Conservation (phyloP, 2,329 filamentous ascomycete species). For the Sordariomycetes sp. region DNA sequence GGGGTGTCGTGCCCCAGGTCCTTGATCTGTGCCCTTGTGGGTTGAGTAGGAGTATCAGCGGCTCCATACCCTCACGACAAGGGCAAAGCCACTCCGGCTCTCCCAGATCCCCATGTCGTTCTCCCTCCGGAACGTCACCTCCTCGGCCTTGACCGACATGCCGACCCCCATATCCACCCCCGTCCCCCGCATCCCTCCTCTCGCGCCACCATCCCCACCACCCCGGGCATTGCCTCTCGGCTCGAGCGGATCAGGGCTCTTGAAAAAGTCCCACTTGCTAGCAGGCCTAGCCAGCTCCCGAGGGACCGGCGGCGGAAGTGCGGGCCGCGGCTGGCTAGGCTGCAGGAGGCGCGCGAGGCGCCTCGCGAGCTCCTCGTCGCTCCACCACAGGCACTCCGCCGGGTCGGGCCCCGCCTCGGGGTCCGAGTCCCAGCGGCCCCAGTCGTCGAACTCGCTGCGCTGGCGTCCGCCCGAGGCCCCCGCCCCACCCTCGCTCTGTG, state of each 20-base stretch:
- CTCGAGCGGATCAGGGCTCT: slow-evolving; percentile 9
- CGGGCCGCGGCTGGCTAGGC: slow-evolving; percentile 14
- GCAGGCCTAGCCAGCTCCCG: slow-evolving; percentile 19
- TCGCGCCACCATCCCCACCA: background rate
- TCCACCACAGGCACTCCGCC: slow-evolving; percentile 26
- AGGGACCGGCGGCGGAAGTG: slow-evolving; percentile 8
- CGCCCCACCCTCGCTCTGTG: background rate
- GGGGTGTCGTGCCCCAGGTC: too few species aligned
- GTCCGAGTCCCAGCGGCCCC: slow-evolving; percentile 26
- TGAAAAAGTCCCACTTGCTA: slow-evolving; percentile 21
- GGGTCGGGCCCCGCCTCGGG: background rate
- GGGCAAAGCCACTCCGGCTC: slow-evolving; percentile 32
- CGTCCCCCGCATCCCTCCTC: slow-evolving; percentile 6
- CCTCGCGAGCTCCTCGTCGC: slow-evolving; percentile 28
- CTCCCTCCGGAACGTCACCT: slow-evolving; percentile 35
- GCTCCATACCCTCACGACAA: slow-evolving; percentile 25
- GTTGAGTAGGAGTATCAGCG: background rate
- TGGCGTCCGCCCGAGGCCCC: too few species aligned
- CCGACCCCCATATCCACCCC: too few species aligned
- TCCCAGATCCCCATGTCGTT: slow-evolving; percentile 39
- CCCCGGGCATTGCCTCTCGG: slow-evolving; percentile 4
- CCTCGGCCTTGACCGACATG: slow-evolving; percentile 28
- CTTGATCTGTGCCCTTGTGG: too few species aligned
- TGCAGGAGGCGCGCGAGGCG: slow-evolving; percentile 30
- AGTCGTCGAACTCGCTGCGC: slow-evolving; percentile 29